A percentile compares a stretch with the other conserved stretches of the same genome.
Evolutionary conservation across 208 protist species (phyloP).

Genomic region (Acanthamoeba castellanii): DNA sequence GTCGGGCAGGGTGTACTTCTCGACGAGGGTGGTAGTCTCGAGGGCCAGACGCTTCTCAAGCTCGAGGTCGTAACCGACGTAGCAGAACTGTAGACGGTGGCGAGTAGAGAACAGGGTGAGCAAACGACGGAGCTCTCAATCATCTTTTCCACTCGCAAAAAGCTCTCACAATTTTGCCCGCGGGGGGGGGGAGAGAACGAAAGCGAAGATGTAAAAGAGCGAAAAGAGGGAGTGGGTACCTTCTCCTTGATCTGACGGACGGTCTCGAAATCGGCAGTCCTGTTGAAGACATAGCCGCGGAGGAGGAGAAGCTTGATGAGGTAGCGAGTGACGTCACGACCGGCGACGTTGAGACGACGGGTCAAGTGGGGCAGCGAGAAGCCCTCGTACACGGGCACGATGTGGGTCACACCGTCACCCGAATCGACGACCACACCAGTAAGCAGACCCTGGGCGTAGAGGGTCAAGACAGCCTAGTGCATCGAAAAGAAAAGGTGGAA

Average conservation of each 20-base stretch:
- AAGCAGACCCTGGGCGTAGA: conserved; percentile 96
- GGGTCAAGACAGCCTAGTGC: conserved; percentile 92
- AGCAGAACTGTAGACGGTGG: conserved; percentile 86
- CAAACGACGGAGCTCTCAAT: neutral
- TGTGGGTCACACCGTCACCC: conserved; percentile 98
- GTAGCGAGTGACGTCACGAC: conserved; percentile 97
- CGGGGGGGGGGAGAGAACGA: neutral
- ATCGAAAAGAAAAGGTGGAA: neutral
- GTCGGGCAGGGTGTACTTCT: conserved; percentile 94
- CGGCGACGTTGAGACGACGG: conserved; percentile 95
- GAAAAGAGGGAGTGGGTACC: neutral
- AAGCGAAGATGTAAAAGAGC: neutral
- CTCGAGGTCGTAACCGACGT: conserved; percentile 93
- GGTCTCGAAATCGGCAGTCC: conserved; percentile 96
- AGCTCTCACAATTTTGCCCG: neutral
- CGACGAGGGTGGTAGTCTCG: conserved; percentile 91
- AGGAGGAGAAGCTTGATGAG: conserved; percentile 95
- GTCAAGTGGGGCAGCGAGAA: conserved; percentile 92
- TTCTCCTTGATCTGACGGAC: conserved; percentile 96
- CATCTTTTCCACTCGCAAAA: no score
- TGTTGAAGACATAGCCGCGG: conserved; percentile 96
- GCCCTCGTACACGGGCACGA: conserved; percentile 98
- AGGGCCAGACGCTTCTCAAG: conserved; percentile 94
- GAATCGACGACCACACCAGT: conserved; percentile 99
- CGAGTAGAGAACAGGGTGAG: neutral